Evolutionary conservation across 345 rosid species (phyloP), one percentile per base, ranked within the genome.

Genomic region (Heritiera littoralis): DNA sequence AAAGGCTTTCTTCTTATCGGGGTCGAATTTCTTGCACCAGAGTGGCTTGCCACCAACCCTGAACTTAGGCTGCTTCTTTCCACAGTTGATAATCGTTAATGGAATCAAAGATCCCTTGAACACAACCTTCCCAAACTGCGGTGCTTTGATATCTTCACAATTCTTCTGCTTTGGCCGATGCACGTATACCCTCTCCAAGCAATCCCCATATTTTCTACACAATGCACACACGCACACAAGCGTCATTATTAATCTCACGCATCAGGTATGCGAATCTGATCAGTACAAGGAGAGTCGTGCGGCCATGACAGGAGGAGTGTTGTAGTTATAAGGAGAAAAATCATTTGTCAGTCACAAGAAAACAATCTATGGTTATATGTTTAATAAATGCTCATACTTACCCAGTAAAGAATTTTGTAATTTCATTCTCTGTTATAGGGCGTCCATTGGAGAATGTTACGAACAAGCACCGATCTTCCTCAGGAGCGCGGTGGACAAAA

Each of bases 11-110:
- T 20, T 35, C 77, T 74, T 85, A 30, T 54, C 28, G 9, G 72
- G 46, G 3, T 80, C 82, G 12, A 76, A 87, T 32, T 69, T 82
- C 69, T 88, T 85, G 84, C 88, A 86, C 84, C 87, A 86, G 1
- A 87, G 81, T 8, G 87, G 83, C 20, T 46, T 87, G 1, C 78
- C 78, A 8, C 82, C 76, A 5, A 86, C 77, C 32, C 9, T 28
- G 58, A 87, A 87, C 63, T 74, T 82, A 30, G 45, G 20, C 52
- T 82, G 69, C 5, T 32, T 45, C 15, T 45, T 11, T 3, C 86
- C 88, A 1, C 30, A 20, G 2, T 5, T 2, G 35, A 83, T 51
- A 5, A 86, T 63, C 7, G 54, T 3, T 3, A 68, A 17, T 2
- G 90, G 85, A 6, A 80, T 15, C 2, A 2, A 77, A 28, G 77